Percentiles rank a stretch among this genome's conserved stretches.
Conservation (phyloP, 176 grass and related monocot species). For the Saccharum officinarum region DNA sequence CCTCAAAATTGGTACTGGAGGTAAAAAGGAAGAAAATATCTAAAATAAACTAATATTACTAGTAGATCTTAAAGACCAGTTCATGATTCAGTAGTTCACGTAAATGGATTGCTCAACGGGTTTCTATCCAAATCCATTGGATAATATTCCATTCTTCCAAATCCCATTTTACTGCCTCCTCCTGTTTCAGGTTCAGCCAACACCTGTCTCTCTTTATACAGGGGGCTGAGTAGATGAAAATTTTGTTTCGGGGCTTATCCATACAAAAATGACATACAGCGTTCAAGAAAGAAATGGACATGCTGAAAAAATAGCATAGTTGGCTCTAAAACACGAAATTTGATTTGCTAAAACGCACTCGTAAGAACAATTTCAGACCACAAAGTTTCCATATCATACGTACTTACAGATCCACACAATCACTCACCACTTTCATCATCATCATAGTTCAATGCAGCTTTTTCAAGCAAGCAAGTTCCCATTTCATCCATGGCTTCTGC, state of each 20-base stretch:
- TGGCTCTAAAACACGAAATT: background rate
- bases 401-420: slow-evolving; percentile 19
- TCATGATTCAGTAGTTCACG: background rate
- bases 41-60: background rate
- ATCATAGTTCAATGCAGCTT: slow-evolving; percentile 65
- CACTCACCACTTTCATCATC: slow-evolving; percentile 74
- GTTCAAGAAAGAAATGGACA: background rate
- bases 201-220: background rate
- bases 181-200: background rate
- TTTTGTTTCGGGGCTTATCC: background rate
- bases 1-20: background rate
- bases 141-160: background rate
- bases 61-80: background rate
- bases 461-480: slow-evolving; percentile 89
- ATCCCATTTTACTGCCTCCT: background rate
- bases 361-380: slow-evolving; percentile 13
- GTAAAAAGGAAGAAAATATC: background rate
- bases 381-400: background rate
- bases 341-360: background rate
- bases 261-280: background rate
- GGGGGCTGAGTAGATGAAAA: background rate
- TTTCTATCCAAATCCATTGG: background rate
- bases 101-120: background rate
- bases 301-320: slow-evolving; percentile 1
- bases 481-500: slow-evolving; percentile 89